Percentiles rank a stretch among this genome's conserved stretches.
Evolutionary conservation across 108 stramenopile genomes (phyloP).

Genomic region (Seminavis robusta): DNA sequence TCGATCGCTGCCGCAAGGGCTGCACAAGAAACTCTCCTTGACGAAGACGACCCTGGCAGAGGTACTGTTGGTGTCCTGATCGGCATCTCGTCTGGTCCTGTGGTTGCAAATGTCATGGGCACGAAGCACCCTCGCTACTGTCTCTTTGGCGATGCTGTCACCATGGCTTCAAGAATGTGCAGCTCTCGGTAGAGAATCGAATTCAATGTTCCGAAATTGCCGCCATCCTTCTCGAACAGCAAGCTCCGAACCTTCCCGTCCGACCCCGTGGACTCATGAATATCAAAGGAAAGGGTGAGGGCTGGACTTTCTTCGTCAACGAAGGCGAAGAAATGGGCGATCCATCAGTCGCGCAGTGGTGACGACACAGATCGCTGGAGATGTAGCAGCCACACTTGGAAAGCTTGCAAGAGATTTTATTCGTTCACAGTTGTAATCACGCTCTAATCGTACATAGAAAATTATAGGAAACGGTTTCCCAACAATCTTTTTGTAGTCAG

Average conservation of each 20-base stretch:
- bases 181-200: slow-evolving; percentile 12
- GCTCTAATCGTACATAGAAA: no score
- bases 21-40: slow-evolving; percentile 22
- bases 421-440: no score
- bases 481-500: no score
- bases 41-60: slow-evolving; percentile 18
- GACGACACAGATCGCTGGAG: no score
- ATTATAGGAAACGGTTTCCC: no score
- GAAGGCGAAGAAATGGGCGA: no score
- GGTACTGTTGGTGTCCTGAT: slow-evolving; percentile 36
- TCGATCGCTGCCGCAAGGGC: slow-evolving; percentile 33
- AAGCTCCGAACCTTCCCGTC: slow-evolving; percentile 26
- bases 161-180: slow-evolving; percentile 39
- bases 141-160: slow-evolving; percentile 43
- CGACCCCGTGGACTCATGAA: no score
- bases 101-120: slow-evolving; percentile 40
- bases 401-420: no score
- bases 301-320: no score
- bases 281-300: no score
- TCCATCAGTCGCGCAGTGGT: no score
- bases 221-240: slow-evolving; percentile 21
- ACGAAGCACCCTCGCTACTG: slow-evolving; percentile 16
- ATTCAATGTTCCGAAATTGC: slow-evolving; percentile 40
- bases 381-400: no score
- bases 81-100: slow-evolving; percentile 37